These are phyloP conservation scores for Rhododendron molle DNA, from an alignment of 148 eudicot species.

Conservation along the genomic window DNA sequence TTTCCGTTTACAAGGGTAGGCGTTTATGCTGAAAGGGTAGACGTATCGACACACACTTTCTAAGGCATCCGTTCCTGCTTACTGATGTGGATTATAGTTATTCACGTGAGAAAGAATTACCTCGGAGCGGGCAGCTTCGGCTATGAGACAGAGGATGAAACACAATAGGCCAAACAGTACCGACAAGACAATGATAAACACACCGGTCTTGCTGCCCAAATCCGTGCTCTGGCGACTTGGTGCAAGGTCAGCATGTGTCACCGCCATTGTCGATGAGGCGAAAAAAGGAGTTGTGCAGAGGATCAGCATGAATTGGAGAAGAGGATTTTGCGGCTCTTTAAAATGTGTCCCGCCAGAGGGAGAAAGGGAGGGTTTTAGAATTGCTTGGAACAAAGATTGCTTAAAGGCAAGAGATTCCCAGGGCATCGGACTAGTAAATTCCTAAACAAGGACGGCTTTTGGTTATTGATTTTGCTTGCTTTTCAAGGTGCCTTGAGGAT, in stretches of 20 bases:
- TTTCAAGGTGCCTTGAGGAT: constrained; percentile 10
- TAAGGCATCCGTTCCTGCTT: background rate
- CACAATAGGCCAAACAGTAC: constrained; percentile 42
- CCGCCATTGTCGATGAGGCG: constrained; percentile 31
- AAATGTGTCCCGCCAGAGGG: background rate
- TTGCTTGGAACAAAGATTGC: constrained; percentile 98
- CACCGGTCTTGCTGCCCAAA: constrained; percentile 40
- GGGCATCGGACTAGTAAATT: constrained; percentile 14
- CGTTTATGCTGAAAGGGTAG: background rate
- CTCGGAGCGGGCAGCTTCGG: constrained; percentile 51
- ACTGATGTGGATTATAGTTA: background rate
- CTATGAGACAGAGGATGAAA: constrained; percentile 53
- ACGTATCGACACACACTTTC: background rate
- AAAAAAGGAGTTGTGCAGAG: background rate
- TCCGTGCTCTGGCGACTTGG: constrained; percentile 26
- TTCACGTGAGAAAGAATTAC: constrained; percentile 8
- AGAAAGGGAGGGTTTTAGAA: constrained; percentile 30
- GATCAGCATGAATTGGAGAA: background rate
- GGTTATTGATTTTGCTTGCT: background rate
- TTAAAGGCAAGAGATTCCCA: constrained; percentile 69
- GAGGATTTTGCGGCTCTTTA: constrained; percentile 9
- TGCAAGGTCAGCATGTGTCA: constrained; percentile 56
- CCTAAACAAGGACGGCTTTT: constrained; percentile 8
- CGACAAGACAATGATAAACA: constrained; percentile 24
- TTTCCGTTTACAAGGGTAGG: no score